Evolutionary conservation across 495 filamentous ascomycete genomes (phyloP).

Genomic region (Filosporella fistucella): DNA sequence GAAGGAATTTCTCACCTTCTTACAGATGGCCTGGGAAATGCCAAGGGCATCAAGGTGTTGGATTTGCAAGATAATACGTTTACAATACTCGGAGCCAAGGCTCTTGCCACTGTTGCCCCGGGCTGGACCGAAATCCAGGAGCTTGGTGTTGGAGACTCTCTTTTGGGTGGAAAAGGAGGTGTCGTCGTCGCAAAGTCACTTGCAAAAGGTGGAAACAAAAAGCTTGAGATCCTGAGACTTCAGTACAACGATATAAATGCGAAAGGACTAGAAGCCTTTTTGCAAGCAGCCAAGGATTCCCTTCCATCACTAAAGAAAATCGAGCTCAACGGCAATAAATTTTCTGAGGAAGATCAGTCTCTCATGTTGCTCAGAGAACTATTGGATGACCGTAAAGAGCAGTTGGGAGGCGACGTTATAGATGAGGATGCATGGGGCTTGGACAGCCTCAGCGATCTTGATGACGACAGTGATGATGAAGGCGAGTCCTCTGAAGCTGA

Average conservation of each 20-base stretch:
- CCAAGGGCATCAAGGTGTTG: slow-evolving; percentile 60
- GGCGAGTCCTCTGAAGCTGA: slow-evolving; percentile 70
- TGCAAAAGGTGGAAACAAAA: slow-evolving; percentile 66
- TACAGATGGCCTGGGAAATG: slow-evolving; percentile 66
- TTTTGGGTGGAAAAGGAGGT: slow-evolving; percentile 76
- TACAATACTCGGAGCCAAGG: slow-evolving; percentile 72
- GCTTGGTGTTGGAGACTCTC: slow-evolving; percentile 83
- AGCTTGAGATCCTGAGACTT: slow-evolving; percentile 72
- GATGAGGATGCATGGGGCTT: slow-evolving; percentile 74
- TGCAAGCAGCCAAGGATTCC: slow-evolving; percentile 54
- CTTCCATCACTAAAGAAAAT: slow-evolving; percentile 74
- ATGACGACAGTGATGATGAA: slow-evolving; percentile 65
- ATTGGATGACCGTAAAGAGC: slow-evolving; percentile 55
- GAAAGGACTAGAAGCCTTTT: slow-evolving; percentile 63
- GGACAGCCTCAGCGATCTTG: slow-evolving; percentile 79
- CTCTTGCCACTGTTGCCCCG: slow-evolving; percentile 67
- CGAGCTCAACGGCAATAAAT: slow-evolving; percentile 95
- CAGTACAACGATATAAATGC: slow-evolving; percentile 94
- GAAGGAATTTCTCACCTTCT: slow-evolving; percentile 81
- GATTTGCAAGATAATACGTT: slow-evolving; percentile 99
- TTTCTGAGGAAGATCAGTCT: slow-evolving; percentile 74
- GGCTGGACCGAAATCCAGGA: slow-evolving; percentile 75
- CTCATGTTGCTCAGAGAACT: slow-evolving; percentile 45
- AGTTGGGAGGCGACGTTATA: slow-evolving; percentile 51
- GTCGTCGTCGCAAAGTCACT: slow-evolving; percentile 69